A percentile compares a stretch with the other conserved stretches of the same genome.
phyloP scores from a whole-genome alignment of 352 stramenopile genomes.

The Hyaloperonospora brassicae region DNA sequence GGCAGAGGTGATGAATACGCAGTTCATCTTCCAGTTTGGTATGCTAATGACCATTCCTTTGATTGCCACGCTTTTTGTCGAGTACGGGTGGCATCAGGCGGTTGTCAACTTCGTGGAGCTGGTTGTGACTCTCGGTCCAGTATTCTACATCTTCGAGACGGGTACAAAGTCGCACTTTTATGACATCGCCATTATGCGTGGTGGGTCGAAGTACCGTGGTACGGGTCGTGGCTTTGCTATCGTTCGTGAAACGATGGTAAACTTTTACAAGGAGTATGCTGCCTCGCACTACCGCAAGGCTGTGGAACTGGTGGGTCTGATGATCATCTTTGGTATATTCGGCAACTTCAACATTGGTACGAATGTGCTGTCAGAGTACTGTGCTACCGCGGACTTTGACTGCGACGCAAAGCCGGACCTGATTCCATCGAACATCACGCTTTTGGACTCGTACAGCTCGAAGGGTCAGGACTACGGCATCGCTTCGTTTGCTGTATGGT shows the following conservation, averaged over 20 bases:
- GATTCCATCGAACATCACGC: conserved; percentile 60
- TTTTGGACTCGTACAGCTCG: conserved; percentile 68
- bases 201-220: conserved; percentile 79
- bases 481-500: conserved; percentile 82
- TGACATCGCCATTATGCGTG: conserved; percentile 79
- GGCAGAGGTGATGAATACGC: conserved; percentile 71
- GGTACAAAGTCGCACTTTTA: conserved; percentile 83
- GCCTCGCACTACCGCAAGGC: conserved; percentile 78
- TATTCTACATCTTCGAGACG: conserved; percentile 87
- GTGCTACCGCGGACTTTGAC: conserved; percentile 37
- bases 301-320: conserved; percentile 67
- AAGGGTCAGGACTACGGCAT: conserved; percentile 84
- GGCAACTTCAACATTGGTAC: conserved; percentile 76
- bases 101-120: conserved; percentile 77
- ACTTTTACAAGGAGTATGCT: conserved; percentile 84
- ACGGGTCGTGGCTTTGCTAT: conserved; percentile 82
- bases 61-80: conserved; percentile 75
- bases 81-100: conserved; percentile 77
- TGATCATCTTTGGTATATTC: conserved; percentile 76
- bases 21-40: conserved; percentile 86
- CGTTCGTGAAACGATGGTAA: conserved; percentile 74
- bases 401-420: conserved; percentile 43
- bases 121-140: conserved; percentile 67
- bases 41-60: conserved; percentile 84
- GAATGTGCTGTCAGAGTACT: conserved; percentile 46